phyloP scores from a whole-genome alignment of 208 protist species.

The Porcisia hertigi region DNA sequence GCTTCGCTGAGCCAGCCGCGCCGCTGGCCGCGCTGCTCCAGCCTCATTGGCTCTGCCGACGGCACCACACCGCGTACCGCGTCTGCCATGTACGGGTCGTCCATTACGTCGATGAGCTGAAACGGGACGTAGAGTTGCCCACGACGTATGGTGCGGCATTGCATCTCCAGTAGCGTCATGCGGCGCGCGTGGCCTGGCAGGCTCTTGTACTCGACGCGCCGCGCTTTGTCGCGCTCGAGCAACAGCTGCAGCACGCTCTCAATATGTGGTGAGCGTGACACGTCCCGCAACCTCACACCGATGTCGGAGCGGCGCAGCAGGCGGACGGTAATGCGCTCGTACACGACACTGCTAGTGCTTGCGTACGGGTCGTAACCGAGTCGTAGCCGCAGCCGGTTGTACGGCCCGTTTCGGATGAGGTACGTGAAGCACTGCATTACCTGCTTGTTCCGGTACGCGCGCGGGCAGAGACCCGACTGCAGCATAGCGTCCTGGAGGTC shows the following conservation, averaged over 20 bases:
- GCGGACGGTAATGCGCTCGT: constrained; percentile 58
- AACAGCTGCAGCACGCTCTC: constrained; percentile 43
- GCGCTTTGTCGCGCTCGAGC: constrained; percentile 20
- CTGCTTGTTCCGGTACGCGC: constrained; percentile 64
- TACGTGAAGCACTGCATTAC: constrained; percentile 73
- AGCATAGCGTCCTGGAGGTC: constrained; percentile 63
- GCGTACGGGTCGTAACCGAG: constrained; percentile 79
- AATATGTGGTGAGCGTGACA: constrained; percentile 60
- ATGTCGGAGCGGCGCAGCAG: constrained; percentile 59
- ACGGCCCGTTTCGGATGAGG: constrained; percentile 67
- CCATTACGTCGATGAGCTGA: constrained; percentile 56
- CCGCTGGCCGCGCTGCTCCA: constrained; percentile 26
- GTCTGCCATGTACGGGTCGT: constrained; percentile 39
- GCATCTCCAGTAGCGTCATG: constrained; percentile 38
- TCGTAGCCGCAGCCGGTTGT: constrained; percentile 78
- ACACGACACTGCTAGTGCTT: constrained; percentile 32
- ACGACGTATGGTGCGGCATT: constrained; percentile 35
- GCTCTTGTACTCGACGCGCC: constrained; percentile 21
- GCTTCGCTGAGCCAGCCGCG: constrained; percentile 55
- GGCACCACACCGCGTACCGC: constrained; percentile 19
- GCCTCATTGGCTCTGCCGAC: constrained; percentile 24
- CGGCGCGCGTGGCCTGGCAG: constrained; percentile 19
- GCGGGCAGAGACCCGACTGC: constrained; percentile 64
- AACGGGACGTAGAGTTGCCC: constrained; percentile 30
- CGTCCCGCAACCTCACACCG: constrained; percentile 66